Evolutionary conservation across 139 green algal species (phyloP).

Genomic region (Tetraselmis striata): DNA sequence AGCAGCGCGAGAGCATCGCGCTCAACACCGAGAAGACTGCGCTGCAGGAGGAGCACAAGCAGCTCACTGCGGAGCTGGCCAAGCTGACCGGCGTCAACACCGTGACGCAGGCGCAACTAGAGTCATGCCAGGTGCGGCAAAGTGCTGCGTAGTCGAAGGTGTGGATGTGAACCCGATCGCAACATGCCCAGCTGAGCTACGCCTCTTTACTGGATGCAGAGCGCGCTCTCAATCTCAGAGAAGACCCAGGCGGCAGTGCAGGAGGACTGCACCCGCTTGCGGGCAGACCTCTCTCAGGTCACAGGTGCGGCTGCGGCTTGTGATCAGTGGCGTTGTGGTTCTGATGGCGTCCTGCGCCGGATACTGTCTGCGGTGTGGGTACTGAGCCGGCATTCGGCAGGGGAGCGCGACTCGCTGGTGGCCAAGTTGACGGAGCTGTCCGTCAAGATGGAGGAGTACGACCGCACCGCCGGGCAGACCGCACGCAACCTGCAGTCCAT

Average conservation of each 20-base stretch:
- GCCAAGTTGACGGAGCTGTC: neutral
- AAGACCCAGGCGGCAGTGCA: neutral
- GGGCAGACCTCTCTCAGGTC: neutral
- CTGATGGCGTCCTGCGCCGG: no score
- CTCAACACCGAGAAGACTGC: neutral
- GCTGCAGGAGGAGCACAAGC: constrained; percentile 7
- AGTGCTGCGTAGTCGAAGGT: no score
- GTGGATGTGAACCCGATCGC: no score
- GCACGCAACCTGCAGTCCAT: neutral
- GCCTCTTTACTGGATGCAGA: neutral
- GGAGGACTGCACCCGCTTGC: neutral
- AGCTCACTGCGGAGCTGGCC: neutral
- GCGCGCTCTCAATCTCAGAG: neutral
- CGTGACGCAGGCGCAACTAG: neutral
- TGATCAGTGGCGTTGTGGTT: no score
- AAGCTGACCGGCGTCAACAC: neutral
- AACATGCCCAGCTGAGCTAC: no score
- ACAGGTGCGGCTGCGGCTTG: no score
- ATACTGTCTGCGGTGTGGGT: no score
- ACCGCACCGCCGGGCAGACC: neutral
- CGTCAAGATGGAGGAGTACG: neutral
- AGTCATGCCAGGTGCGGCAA: neutral
- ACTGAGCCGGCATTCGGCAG: no score
- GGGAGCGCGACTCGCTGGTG: neutral
- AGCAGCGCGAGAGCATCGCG: neutral